Base-by-base conservation (phyloP, 352 stramenopile species). In the Ochromonadaceae sp. region DNA sequence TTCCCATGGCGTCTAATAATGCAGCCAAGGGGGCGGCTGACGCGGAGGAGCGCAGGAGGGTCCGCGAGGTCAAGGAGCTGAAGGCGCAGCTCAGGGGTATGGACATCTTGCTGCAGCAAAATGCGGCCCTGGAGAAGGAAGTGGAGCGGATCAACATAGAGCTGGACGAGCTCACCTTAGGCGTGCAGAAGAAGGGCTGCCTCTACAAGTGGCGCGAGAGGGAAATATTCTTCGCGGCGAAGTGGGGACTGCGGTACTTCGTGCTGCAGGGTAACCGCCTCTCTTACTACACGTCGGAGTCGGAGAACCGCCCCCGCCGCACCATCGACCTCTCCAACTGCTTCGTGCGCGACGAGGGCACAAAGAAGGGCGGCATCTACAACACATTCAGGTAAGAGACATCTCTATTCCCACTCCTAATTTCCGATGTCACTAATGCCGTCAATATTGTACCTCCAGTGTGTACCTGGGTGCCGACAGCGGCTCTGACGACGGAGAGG, bases 241-340 rank as follows among this genome's bases (percentile, higher is more conserved):
- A 63, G 20, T 63, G 55, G 55, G 55, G 55, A 7, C 30, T 63
- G 25, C 3, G 55, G 28, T 63, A 63, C 52, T 63, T 63, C 40
- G 55, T 63, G 10, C 28, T 63, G 17, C 55, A 63, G 39, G 35
- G 35, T 40, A 50, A 26, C 12, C 2, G 40, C 28, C 25, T 63
- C 3, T 50, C 35, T 36, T 63, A 63, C 38, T 63, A 26, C 25
- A 31, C 14, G 26, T 39, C 48, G 39, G 55, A 63, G 20, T 2
- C 48, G 36, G 55, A 63, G 25, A 7, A 17, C 25, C 12, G 38
- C 30, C 55, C 55, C 12, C 12, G 55, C 5, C 4, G 38, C 4
- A 63, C 55, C 14, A 52, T 66, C 39, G 59, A 66, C 26, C 25
- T 66, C 2, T 48, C 30, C 7, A 46, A 65, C 12, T 66, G 59